Evolutionary conservation across 2,329 filamentous ascomycete species (phyloP).

Genomic region (Monosporascus sp.): DNA sequence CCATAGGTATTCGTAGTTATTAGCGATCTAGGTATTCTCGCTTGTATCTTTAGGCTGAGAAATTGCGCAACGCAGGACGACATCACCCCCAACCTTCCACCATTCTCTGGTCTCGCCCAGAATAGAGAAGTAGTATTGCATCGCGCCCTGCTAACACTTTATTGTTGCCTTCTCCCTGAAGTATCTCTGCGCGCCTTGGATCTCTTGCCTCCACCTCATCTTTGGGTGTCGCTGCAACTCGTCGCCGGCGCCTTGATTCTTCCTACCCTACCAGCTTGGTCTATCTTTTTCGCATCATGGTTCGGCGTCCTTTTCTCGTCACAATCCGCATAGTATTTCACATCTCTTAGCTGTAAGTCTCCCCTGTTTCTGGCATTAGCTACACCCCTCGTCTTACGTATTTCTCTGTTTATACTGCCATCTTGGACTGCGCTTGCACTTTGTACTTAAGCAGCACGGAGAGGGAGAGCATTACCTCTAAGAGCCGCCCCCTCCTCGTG

Average conservation of each 20-base stretch:
- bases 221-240: not conserved
- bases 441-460: no score
- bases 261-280: not conserved
- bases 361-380: not conserved
- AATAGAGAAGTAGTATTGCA: not conserved
- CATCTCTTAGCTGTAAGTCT: conserved; percentile 20
- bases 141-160: not conserved
- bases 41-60: not conserved
- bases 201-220: not conserved
- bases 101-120: not conserved
- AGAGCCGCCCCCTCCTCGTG: no score
- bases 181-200: not conserved
- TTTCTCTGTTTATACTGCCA: not conserved
- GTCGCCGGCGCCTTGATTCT: not conserved
- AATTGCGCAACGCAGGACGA: not conserved
- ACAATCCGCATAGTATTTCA: conserved; percentile 11
- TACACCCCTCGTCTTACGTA: not conserved
- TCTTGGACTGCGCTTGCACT: no score
- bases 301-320: conserved; percentile 14
- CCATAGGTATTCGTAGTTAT: not conserved
- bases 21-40: not conserved
- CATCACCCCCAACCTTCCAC: not conserved
- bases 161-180: not conserved
- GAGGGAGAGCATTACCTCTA: no score
- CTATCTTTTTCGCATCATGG: conserved; percentile 19